A percentile compares a stretch with the other conserved stretches of the same genome.
These are phyloP conservation scores for Penicillium macrosclerotiorum DNA, from an alignment of 495 filamentous ascomycete genomes.

Conservation along the genomic window DNA sequence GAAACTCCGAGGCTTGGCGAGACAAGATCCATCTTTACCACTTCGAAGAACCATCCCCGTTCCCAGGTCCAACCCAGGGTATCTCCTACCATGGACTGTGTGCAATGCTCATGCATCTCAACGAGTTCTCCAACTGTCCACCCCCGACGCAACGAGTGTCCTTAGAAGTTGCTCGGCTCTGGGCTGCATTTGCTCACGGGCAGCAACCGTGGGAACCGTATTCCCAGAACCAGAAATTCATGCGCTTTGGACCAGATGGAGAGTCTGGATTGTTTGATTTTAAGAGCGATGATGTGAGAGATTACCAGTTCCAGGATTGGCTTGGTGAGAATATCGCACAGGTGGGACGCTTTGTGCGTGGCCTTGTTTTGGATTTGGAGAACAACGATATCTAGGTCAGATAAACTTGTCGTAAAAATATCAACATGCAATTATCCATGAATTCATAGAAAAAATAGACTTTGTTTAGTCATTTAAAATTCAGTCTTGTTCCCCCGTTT, in stretches of 20 bases:
- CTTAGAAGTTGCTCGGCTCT: slow-evolving; percentile 5
- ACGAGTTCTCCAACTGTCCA: slow-evolving; percentile 2
- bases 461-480: too few species aligned
- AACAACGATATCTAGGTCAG: too few species aligned
- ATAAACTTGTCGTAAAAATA: too few species aligned
- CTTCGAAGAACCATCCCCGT: slow-evolving; percentile 8
- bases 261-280: slow-evolving; percentile 1
- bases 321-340: too few species aligned
- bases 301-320: too few species aligned
- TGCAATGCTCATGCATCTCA: slow-evolving; percentile 7
- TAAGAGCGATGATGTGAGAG: slow-evolving; percentile 2
- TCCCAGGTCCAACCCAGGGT: slow-evolving; percentile 6
- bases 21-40: slow-evolving; percentile 8
- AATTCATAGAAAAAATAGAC: too few species aligned
- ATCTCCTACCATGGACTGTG: slow-evolving; percentile 10
- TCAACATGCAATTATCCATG: too few species aligned
- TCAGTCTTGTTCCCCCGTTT: too few species aligned
- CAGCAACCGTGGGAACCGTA: slow-evolving; percentile 8
- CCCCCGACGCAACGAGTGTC: background rate
- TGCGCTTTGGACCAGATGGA: slow-evolving; percentile 11
- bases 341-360: too few species aligned
- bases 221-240: slow-evolving; percentile 1
- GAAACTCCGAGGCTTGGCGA: background rate
- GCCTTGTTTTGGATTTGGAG: too few species aligned
- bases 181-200: slow-evolving; percentile 8